These are phyloP conservation scores for Stropharia rugosoannulata DNA, from an alignment of 768 basidiomycete species.

Conservation along the genomic window DNA sequence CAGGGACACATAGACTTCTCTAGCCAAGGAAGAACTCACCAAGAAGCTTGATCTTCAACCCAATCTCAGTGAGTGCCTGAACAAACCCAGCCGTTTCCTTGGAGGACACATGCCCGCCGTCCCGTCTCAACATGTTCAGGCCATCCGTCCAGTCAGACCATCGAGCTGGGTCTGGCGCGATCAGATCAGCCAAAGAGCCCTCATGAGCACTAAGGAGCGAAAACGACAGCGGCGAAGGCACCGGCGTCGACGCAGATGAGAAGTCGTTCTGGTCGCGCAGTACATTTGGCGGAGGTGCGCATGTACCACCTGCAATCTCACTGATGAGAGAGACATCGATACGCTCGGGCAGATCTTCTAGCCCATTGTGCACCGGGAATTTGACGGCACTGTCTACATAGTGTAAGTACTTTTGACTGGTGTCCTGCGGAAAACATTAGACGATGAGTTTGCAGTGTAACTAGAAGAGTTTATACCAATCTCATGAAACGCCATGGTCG, in stretches of 20 bases:
- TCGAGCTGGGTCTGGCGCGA: conserved; percentile 72
- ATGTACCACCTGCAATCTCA: conserved; percentile 77
- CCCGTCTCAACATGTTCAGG: conserved; percentile 80
- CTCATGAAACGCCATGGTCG: conserved; percentile 87
- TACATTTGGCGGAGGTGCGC: conserved; percentile 65
- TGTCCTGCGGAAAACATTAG: conserved; percentile 50
- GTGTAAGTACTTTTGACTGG: conserved; percentile 76
- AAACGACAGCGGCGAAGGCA: conserved; percentile 72
- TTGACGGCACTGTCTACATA: conserved; percentile 82
- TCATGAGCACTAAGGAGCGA: conserved; percentile 70
- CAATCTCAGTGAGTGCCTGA: conserved; percentile 85
- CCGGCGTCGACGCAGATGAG: conserved; percentile 49
- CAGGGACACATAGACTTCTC: neutral
- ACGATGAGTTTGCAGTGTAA: neutral
- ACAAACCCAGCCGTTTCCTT: conserved; percentile 87
- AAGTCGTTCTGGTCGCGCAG: conserved; percentile 61
- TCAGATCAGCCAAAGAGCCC: conserved; percentile 73
- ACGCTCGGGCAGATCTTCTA: conserved; percentile 86
- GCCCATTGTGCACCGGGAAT: conserved; percentile 73
- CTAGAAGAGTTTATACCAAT: conserved; percentile 47
- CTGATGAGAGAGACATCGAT: conserved; percentile 80
- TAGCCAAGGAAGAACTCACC: conserved; percentile 42
- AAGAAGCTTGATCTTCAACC: conserved; percentile 86
- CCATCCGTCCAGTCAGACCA: conserved; percentile 98
- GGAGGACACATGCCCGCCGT: conserved; percentile 81